Evolutionary conservation across 2,329 filamentous ascomycete species (phyloP), one percentile per base, ranked within the genome.

Genomic region (Fusarium pseudocircinatum): DNA sequence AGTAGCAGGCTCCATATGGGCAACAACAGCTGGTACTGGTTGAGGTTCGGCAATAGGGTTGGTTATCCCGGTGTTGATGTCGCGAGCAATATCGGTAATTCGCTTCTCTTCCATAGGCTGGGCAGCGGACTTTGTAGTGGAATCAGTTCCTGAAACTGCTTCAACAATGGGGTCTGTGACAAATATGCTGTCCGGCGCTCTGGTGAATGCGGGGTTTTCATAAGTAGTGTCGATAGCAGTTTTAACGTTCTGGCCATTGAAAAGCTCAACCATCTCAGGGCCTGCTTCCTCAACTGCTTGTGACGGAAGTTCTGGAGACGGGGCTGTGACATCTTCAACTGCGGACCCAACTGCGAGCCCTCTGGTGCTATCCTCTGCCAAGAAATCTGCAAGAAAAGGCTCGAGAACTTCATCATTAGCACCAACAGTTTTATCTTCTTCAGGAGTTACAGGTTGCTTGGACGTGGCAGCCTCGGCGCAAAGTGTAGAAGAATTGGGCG

Each of bases 231-330:
- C 43, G 28, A 15, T 32, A 16, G 30, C 37, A 42, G 22, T 18
- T 62, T 72, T 49, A 28, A 32, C n/a, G 39, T 36, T 58, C 30
- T 22, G 34, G 40, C 34, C 30, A 20, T 58, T 56, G n/a, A 28
- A 58, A 50, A 67, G 50, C 30, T 52, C 67, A 18, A 44, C 22
- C 32, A 53, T 44, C 63, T 77, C 58, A 18, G 60, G 49, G 16
- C 24, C n/a, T 46, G 47, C 11, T 24, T 60, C 61, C 30, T 47
- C 52, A 2, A 37, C 34, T 46, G 18, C 22, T 24, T 60, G 50
- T 34, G 37, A 20, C 30, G 56, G 26, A 34, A 49, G 46, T 49
- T 69, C 63, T 40, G 43, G 53, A n/a, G 32, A 22, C 22, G n/a
- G 32, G 37, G 56, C 49, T 42, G 56, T 57, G 16, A 44, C 46